Evolutionary conservation across 495 filamentous ascomycete species (phyloP).

Genomic region (Daldinia grandis): DNA sequence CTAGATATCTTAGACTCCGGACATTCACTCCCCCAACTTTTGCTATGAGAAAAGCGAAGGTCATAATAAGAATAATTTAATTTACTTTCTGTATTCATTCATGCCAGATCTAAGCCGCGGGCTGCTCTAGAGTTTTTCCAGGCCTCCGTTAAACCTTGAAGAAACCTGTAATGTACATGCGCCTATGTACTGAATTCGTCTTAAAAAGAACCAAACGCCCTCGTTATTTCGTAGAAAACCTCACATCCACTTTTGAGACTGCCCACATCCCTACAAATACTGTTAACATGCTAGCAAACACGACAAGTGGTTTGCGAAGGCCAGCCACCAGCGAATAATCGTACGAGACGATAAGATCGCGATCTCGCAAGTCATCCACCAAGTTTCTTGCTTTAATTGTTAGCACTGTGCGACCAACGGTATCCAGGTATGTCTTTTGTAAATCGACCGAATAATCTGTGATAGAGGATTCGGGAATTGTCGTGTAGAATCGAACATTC

Average conservation of each 20-base stretch:
- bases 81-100: slow-evolving; percentile 31
- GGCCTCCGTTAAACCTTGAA: slow-evolving; percentile 28
- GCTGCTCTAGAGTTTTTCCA: slow-evolving; percentile 31
- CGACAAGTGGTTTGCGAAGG: slow-evolving; percentile 84
- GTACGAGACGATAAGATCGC: slow-evolving; percentile 86
- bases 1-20: neutral
- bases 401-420: slow-evolving; percentile 83
- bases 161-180: slow-evolving; percentile 31
- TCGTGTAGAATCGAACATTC: slow-evolving; percentile 72
- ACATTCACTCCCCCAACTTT: neutral
- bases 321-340: slow-evolving; percentile 78
- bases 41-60: neutral
- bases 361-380: slow-evolving; percentile 85
- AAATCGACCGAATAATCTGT: slow-evolving; percentile 60
- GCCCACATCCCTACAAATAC: slow-evolving; percentile 80
- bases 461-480: slow-evolving; percentile 66
- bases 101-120: slow-evolving; percentile 30
- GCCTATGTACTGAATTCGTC: slow-evolving; percentile 29
- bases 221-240: slow-evolving; percentile 50
- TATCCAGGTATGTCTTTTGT: slow-evolving; percentile 89
- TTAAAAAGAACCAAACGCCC: slow-evolving; percentile 30
- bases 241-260: slow-evolving; percentile 75
- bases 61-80: neutral
- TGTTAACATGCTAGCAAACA: slow-evolving; percentile 77
- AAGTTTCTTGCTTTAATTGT: slow-evolving; percentile 83